These are phyloP conservation scores for Lentinula raphanica DNA, from an alignment of 768 basidiomycete genomes.

Conservation along the genomic window DNA sequence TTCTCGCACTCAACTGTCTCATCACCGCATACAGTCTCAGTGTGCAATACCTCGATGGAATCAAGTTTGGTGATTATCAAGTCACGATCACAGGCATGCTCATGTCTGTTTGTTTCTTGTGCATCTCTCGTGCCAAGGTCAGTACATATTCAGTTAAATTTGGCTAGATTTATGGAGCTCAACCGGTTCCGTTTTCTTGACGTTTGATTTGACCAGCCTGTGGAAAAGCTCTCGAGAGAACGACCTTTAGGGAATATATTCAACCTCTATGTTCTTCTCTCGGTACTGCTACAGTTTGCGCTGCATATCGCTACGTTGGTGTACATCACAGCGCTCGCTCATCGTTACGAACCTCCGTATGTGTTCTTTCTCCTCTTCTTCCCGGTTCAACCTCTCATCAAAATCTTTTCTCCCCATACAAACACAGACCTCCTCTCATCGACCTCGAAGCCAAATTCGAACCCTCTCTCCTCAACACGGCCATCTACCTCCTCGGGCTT, in stretches of 20 bases:
- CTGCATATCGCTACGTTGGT: conserved; percentile 87
- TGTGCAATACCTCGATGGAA: conserved; percentile 96
- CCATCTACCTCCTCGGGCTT: conserved; percentile 91
- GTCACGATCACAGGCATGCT: conserved; percentile 94
- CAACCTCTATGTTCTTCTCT: conserved; percentile 91
- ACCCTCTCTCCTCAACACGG: conserved; percentile 90
- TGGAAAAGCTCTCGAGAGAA: conserved; percentile 91
- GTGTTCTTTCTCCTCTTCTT: conserved; percentile 21
- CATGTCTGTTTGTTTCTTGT: conserved; percentile 98
- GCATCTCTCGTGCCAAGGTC: conserved; percentile 96
- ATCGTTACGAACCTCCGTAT: conserved; percentile 70
- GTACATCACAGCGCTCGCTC: conserved; percentile 88
- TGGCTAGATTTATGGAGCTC: neutral
- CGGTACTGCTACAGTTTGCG: conserved; percentile 89
- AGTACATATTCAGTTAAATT: conserved; percentile 15
- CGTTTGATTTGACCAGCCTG: conserved; percentile 52
- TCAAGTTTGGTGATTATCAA: conserved; percentile 99
- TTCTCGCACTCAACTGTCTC: conserved; percentile 92
- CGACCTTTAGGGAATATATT: conserved; percentile 94
- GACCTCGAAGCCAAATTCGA: conserved; percentile 97
- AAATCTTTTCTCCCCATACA: neutral
- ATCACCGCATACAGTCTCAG: conserved; percentile 98
- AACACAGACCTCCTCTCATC: conserved; percentile 60
- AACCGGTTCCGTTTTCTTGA: too few species aligned
- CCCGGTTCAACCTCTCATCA: neutral